Evolutionary conservation across 495 filamentous ascomycete species (phyloP).

Genomic region (Cladorrhinum samala): DNA sequence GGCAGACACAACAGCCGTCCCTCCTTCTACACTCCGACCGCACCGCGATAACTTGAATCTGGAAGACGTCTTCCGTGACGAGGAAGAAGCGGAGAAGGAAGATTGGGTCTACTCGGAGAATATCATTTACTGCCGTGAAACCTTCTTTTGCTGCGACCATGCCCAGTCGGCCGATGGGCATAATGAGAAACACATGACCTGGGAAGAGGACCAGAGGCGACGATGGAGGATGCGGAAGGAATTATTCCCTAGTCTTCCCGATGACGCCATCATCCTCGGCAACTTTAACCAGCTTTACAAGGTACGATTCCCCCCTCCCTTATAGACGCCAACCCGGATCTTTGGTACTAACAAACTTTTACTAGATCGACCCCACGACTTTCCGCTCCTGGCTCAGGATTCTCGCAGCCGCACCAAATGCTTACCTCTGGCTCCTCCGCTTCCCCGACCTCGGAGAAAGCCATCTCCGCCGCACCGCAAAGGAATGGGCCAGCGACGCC

Average conservation of each 20-base stretch:
- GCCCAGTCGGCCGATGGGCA: conserved; percentile 83
- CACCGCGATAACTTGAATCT: conserved; percentile 67
- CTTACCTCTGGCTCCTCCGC: conserved; percentile 90
- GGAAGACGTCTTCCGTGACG: conserved; percentile 63
- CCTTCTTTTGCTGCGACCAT: conserved; percentile 99
- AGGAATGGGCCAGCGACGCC: conserved; percentile 74
- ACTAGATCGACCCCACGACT: conserved; percentile 91
- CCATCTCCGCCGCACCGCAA: conserved; percentile 73
- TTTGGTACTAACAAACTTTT: too few relatives aligned
- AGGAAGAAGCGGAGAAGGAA: conserved; percentile 55
- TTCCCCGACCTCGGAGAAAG: conserved; percentile 92
- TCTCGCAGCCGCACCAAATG: conserved; percentile 76
- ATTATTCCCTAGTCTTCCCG: conserved; percentile 75
- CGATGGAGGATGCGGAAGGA: conserved; percentile 95
- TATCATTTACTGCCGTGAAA: conserved; percentile 88
- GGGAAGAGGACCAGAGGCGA: conserved; percentile 78
- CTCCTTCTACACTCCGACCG: conserved; percentile 71
- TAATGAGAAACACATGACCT: conserved; percentile 56
- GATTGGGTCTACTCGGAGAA: conserved; percentile 98
- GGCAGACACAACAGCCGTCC: conserved; percentile 83
- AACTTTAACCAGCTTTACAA: conserved; percentile 99
- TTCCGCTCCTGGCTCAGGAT: conserved; percentile 97
- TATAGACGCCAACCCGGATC: too few relatives aligned
- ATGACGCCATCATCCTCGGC: conserved; percentile 85
- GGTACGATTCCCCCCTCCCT: conserved; percentile 51